Evolutionary conservation across 805 yeast genomes (phyloP), one percentile per base, ranked within the genome.

Genomic region (Candida mattraensis): DNA sequence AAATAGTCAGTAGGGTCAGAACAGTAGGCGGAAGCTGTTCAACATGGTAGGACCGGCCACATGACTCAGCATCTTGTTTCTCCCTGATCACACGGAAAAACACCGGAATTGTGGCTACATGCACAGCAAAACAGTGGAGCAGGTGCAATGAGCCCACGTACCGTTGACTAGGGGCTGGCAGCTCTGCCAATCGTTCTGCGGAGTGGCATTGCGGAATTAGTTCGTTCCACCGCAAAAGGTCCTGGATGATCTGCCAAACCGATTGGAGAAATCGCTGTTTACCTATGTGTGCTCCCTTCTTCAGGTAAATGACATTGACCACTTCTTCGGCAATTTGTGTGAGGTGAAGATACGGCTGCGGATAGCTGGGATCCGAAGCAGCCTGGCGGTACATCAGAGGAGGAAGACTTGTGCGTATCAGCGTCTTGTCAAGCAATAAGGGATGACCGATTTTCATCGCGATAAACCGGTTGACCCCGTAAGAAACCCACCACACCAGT

Each of bases 361-460:
- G 18, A 13, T 33, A 33, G 11, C 19, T 28, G 11, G 10, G 10
- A 12, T 23, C n/a, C 24, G 30, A 13, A n/a, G 24, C 15, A 6
- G 13, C 13, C 13, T 23, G 14, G 13, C 13, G 14, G 16, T 24
- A 24, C 9, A 33, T 15, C 12, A 11, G 11, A 5, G 16, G 14
- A 11, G 37, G 37, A 18, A 16, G 19, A 10, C 13, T 14, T 25
- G 29, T 24, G n/a, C 26, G 18, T 10, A 33, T 33, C 7, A 26
- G 14, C 8, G 24, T 17, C 24, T 25, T 33, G 19, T 33, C 37
- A 12, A 33, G 18, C 11, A 33, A 18, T 8, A 33, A 11, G 5
- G 37, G 37, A 10, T 25, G 30, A 5, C 37, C 37, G 10, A 20
- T 15, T 33, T 33, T 33, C 18, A 33, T 7, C 4, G 37, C 37